Conservation (phyloP, 768 basidiomycete genomes). For the Termitomyces sp. region DNA sequence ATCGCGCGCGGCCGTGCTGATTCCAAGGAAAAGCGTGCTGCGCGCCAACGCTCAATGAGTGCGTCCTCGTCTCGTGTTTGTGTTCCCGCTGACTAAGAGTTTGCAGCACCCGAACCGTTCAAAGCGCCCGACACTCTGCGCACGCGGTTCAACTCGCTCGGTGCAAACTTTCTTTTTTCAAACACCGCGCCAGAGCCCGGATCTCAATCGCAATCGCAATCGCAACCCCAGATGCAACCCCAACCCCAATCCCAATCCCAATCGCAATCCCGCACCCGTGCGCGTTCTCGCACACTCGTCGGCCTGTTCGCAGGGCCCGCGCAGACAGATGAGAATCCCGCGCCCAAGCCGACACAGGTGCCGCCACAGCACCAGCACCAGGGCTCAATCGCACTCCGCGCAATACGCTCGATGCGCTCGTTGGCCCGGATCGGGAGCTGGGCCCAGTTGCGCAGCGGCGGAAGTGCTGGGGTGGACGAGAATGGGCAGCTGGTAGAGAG, state of each 20-base stretch:
- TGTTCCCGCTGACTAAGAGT: not conserved
- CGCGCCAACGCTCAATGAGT: constrained; percentile 31
- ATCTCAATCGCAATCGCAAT: too few relatives aligned
- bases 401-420: constrained; percentile 70
- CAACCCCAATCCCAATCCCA: not conserved
- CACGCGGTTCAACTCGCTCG: constrained; percentile 61
- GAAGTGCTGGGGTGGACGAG: constrained; percentile 21
- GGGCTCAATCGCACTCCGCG: constrained; percentile 69
- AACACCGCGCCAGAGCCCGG: not conserved
- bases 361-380: constrained; percentile 17
- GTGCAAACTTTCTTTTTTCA: constrained; percentile 30
- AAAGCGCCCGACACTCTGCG: constrained; percentile 28
- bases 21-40: constrained; percentile 44
- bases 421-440: constrained; percentile 70
- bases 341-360: not conserved
- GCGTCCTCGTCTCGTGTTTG: constrained; percentile 4
- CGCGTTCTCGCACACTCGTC: not conserved
- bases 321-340: not conserved
- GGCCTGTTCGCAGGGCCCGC: not conserved
- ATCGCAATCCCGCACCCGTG: not conserved
- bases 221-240: not conserved
- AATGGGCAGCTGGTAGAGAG: constrained; percentile 13
- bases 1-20: constrained; percentile 72
- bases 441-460: constrained; percentile 44
- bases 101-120: constrained; percentile 42